Percentiles rank a stretch among this genome's conserved stretches.
Conservation (phyloP, 2,329 filamentous ascomycete genomes). For the Fusarium sp. region DNA sequence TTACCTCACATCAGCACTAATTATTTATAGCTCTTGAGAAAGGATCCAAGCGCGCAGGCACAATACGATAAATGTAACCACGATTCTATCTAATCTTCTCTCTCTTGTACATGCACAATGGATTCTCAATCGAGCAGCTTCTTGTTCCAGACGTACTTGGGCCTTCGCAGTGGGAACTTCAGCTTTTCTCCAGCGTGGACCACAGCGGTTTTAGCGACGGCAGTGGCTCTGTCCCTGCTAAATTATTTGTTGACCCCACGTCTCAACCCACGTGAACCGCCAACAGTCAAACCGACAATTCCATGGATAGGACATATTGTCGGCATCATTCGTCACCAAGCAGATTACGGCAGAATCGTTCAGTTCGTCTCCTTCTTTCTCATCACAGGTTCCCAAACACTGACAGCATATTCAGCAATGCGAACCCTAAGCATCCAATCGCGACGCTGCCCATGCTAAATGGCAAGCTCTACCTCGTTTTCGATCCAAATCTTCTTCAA, state of each 20-base stretch:
- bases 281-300: slow-evolving; percentile 53
- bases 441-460: slow-evolving; percentile 59
- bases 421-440: slow-evolving; percentile 46
- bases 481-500: slow-evolving; percentile 52
- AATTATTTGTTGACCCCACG: slow-evolving; percentile 31
- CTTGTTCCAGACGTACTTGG: slow-evolving; percentile 1
- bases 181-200: slow-evolving; percentile 54
- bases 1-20: slow-evolving; percentile 8
- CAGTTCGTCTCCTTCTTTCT: slow-evolving; percentile 47
- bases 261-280: slow-evolving; percentile 55
- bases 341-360: slow-evolving; percentile 52
- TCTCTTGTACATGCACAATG: background rate
- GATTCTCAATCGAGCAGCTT: background rate
- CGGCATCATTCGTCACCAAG: slow-evolving; percentile 52
- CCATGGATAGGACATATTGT: slow-evolving; percentile 60
- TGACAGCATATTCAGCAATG: slow-evolving; percentile 31
- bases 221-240: slow-evolving; percentile 25
- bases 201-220: slow-evolving; percentile 17
- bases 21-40: no score
- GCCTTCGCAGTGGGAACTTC: slow-evolving; percentile 4
- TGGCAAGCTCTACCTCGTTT: slow-evolving; percentile 58
- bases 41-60: background rate
- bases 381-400: background rate
- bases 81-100: background rate
- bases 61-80: background rate